Conservation (phyloP, 1,139 yeast species). For the Hyphopichia burtonii region DNA sequence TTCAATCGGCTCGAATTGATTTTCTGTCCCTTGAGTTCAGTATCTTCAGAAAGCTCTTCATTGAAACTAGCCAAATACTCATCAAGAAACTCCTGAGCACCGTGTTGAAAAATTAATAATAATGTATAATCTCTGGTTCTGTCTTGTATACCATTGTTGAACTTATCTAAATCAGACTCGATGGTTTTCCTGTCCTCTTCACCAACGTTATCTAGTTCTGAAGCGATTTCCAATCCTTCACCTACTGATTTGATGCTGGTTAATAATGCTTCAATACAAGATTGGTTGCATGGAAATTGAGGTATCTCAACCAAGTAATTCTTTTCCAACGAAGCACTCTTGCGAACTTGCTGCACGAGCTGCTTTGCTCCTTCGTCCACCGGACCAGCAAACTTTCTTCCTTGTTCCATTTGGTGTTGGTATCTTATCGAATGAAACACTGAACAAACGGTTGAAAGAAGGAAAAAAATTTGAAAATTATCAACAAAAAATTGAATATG, state of each 20-base stretch:
- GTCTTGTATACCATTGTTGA: conserved; percentile 17
- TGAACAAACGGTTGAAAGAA: too few relatives aligned
- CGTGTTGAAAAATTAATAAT: conserved; percentile 18
- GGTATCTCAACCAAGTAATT: conserved; percentile 1
- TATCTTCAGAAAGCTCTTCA: neutral
- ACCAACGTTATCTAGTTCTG: conserved; percentile 1
- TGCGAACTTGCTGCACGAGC: neutral
- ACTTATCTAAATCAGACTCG: conserved; percentile 11
- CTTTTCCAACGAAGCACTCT: neutral
- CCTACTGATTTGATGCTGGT: neutral
- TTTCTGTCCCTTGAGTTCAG: neutral
- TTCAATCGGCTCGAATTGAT: conserved; percentile 4
- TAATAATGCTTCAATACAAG: neutral
- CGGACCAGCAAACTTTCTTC: neutral
- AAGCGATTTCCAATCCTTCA: neutral
- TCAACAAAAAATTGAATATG: too few relatives aligned
- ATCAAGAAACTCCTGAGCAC: conserved; percentile 9
- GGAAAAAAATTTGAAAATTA: too few relatives aligned
- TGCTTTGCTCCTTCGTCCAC: neutral
- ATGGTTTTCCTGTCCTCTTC: conserved; percentile 7
- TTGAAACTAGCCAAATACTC: conserved; percentile 6
- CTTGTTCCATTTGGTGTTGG: too few relatives aligned
- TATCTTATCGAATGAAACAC: too few relatives aligned
- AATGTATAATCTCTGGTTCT: conserved; percentile 17
- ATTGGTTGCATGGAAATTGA: neutral